Conservation (phyloP, 768 basidiomycete species). For the Macrolepiota dolichaula region DNA sequence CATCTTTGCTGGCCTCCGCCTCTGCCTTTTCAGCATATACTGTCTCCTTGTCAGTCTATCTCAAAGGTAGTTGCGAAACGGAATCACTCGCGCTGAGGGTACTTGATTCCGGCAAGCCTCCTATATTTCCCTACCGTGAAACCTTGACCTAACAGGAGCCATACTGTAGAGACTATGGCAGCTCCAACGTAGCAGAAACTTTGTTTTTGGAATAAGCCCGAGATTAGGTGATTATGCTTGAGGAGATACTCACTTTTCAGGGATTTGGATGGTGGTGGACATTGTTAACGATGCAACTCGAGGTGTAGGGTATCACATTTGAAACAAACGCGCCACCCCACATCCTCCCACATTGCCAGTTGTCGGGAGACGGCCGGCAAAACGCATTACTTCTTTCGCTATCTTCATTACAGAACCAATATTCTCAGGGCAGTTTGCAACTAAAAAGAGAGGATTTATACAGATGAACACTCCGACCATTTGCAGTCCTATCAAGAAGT, state of each 20-base stretch:
- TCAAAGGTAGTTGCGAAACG: background rate
- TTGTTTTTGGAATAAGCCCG: background rate
- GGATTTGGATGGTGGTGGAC: conserved; percentile 11
- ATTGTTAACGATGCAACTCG: background rate
- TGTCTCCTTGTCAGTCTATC: conserved; percentile 20
- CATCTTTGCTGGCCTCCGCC: conserved; percentile 45
- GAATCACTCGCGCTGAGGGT: conserved; percentile 59
- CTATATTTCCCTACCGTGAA: conserved; percentile 39
- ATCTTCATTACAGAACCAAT: background rate
- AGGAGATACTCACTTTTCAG: conserved; percentile 8
- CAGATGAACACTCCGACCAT: too few species aligned
- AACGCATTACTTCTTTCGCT: background rate
- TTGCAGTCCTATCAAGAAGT: too few species aligned
- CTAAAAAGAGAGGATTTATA: too few species aligned
- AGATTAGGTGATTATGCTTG: background rate
- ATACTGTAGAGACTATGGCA: conserved; percentile 49
- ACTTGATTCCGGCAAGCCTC: conserved; percentile 50
- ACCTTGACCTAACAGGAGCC: conserved; percentile 49
- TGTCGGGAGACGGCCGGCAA: background rate
- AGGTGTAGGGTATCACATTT: too few species aligned
- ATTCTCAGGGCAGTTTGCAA: too few species aligned
- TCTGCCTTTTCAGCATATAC: conserved; percentile 71
- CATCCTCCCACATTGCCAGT: background rate
- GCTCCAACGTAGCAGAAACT: conserved; percentile 59
- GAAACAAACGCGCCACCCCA: background rate